Percentiles rank a stretch among this genome's conserved stretches.
These are phyloP conservation scores for Rhodocollybia butyracea DNA, from an alignment of 768 basidiomycete species.

Conservation along the genomic window DNA sequence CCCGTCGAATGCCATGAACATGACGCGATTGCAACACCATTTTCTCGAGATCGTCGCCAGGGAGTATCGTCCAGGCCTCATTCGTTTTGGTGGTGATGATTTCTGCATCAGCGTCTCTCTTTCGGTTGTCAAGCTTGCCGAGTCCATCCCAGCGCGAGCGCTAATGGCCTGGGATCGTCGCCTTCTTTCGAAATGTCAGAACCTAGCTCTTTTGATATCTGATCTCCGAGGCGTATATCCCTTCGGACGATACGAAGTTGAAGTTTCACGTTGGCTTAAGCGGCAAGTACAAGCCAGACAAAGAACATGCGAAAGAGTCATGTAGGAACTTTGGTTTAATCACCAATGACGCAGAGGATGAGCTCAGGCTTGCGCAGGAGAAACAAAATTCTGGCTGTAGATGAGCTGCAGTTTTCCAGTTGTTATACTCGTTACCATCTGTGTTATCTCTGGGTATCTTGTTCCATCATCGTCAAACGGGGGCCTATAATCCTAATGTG, in stretches of 20 bases:
- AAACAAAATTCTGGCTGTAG: conserved; percentile 26
- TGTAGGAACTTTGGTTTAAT: conserved; percentile 49
- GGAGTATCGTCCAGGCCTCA: conserved; percentile 58
- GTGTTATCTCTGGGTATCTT: conserved; percentile 32
- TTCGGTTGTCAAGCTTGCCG: conserved; percentile 47
- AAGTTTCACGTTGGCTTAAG: conserved; percentile 64
- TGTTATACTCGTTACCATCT: conserved; percentile 47
- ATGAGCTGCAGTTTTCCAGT: conserved; percentile 44
- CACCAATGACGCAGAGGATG: conserved; percentile 39
- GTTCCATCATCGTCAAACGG: background rate
- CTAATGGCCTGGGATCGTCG: conserved; percentile 73
- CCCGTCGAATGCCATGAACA: conserved; percentile 51
- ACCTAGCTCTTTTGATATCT: conserved; percentile 64
- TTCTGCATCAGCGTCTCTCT: conserved; percentile 54
- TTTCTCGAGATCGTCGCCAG: conserved; percentile 57
- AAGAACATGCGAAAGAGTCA: conserved; percentile 43
- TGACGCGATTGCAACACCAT: conserved; percentile 58
- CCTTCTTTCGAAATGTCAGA: conserved; percentile 52
- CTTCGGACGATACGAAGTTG: conserved; percentile 23
- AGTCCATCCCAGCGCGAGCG: conserved; percentile 57
- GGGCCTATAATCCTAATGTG: background rate
- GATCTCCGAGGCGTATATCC: conserved; percentile 54
- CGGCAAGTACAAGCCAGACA: conserved; percentile 55
- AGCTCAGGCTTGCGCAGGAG: conserved; percentile 23
- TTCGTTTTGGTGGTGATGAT: conserved; percentile 46